phyloP scores from a whole-genome alignment of 78 protist genomes.

The Chrysochromulina tobinii region DNA sequence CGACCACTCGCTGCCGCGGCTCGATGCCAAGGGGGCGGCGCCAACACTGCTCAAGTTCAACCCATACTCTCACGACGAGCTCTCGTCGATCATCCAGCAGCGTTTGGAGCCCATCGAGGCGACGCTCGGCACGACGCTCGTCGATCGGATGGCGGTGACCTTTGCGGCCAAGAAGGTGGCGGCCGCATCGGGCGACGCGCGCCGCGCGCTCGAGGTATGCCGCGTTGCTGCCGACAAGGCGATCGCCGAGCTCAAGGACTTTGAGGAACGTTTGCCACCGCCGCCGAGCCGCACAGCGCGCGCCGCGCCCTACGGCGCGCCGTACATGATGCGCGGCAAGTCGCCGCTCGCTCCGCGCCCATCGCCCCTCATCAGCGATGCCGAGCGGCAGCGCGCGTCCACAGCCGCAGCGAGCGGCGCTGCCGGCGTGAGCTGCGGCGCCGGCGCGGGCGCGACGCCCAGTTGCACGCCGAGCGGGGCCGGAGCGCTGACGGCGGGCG shows the following conservation, averaged over 20 bases:
- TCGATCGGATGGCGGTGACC: background rate
- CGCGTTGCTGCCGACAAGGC: background rate
- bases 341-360: too few species aligned
- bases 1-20: background rate
- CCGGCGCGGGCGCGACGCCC: too few species aligned
- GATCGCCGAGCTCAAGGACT: background rate
- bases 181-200: constrained; percentile 7
- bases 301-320: background rate
- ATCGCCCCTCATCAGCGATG: too few species aligned
- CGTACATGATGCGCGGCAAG: too few species aligned
- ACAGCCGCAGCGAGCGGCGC: background rate
- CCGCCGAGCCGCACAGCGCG: background rate
- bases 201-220: background rate
- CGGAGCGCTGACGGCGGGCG: too few species aligned
- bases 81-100: background rate
- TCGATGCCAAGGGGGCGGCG: background rate
- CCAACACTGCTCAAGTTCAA: background rate
- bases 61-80: background rate
- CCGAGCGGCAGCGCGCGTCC: too few species aligned
- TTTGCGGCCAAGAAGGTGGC: background rate
- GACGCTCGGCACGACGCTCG: background rate
- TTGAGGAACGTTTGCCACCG: background rate
- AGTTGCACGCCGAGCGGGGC: too few species aligned
- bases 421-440: too few species aligned
- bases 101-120: background rate